Evolutionary conservation across 2,329 filamentous ascomycete genomes (phyloP), one percentile per base, ranked within the genome.

Genomic region (Tothia fuscella): DNA sequence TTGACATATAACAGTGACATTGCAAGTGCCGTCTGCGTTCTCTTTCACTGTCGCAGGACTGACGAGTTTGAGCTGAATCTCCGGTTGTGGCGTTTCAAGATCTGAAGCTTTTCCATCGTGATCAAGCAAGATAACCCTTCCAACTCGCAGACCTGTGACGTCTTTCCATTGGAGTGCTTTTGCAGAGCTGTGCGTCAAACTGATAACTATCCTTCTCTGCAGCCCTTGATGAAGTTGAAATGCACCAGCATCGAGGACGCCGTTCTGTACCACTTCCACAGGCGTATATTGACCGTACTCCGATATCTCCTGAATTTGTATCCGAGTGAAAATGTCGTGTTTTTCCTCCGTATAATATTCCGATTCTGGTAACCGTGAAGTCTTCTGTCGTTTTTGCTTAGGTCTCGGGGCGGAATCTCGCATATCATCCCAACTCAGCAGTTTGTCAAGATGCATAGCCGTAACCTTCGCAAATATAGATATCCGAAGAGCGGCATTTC

Each of bases 351-450:
- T 85, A 53, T 81, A 93, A 56, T 93, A 98, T 50, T 98, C 88
- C 0, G 83, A 82, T 59, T 98, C 91, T 10, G 85, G 80, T 49
- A 98, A 79, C 9, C 91, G 74, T 19, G 82, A 72, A 31, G 68
- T 70, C 31, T 67, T 66, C 42, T 72, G 71, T 14, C 74, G 72
- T 47, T 74, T 72, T 38, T 78, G 68, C 14, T 75, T 73, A 3
- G 65, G 64, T 17, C 63, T 62, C 36, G 70, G 68, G 3, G 70
- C 70, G 19, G 73, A 69, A 59, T 98, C 89, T 45, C 89, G 79
- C 80, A 98, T 95, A 53, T 96, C 91, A 57, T 98, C 91, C 91
- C 91, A 98, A 63, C 91, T 98, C 10, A 95, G 74, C 38, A 98
- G 71, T 65, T 94, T 96, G 60, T 98, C 91, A 17, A 98, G 72